These are phyloP conservation scores for Septoria petroselini DNA, from an alignment of 2,329 filamentous ascomycete species.

Conservation along the genomic window DNA sequence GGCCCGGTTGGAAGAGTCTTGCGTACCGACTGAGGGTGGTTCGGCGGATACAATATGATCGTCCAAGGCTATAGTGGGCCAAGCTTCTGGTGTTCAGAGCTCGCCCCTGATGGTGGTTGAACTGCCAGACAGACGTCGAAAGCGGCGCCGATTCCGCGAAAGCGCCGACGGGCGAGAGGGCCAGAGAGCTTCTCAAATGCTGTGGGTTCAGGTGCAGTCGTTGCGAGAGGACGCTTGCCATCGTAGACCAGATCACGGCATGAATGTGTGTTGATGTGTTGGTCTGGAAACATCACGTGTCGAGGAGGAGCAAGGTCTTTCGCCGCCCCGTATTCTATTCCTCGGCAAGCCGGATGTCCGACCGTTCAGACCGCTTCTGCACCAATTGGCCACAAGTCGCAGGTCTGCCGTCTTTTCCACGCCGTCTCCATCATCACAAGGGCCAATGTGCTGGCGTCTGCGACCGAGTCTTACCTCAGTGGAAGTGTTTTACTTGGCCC, in stretches of 20 bases:
- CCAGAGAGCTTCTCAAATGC: constrained; percentile 5
- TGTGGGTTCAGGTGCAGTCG: constrained; percentile 7
- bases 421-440: no score
- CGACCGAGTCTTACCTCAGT: no score
- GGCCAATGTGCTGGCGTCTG: no score
- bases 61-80: constrained; percentile 2
- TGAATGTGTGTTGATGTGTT: constrained; percentile 2
- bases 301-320: no score
- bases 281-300: background rate
- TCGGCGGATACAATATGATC: background rate
- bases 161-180: background rate
- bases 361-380: background rate
- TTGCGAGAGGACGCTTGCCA: constrained; percentile 10
- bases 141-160: background rate
- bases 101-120: constrained; percentile 14
- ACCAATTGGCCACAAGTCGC: no score
- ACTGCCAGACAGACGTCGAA: background rate
- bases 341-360: constrained; percentile 2
- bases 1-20: background rate
- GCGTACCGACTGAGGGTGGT: constrained; percentile 7
- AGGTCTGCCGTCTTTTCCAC: no score
- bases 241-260: constrained; percentile 6
- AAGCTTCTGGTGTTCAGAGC: constrained; percentile 6
- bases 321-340: background rate
- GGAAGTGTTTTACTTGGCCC: no score